Conservation (phyloP, 2,329 filamentous ascomycete species). For the Trichoderma koningii region DNA sequence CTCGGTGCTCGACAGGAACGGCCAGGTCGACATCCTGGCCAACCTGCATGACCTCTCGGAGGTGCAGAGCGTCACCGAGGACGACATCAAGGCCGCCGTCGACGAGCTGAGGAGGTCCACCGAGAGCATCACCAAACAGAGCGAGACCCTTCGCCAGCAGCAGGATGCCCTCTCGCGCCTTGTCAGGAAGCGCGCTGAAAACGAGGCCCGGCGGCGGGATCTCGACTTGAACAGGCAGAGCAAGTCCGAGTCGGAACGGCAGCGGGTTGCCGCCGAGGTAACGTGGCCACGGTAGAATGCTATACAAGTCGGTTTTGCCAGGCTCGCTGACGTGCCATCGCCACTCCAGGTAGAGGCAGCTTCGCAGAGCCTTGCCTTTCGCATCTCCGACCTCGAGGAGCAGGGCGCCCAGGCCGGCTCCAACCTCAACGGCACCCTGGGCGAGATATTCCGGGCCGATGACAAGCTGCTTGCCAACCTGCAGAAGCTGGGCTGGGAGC, state of each 20-base stretch:
- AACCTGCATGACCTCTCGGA: slow-evolving; percentile 49
- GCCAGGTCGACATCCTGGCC: slow-evolving; percentile 50
- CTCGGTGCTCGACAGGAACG: slow-evolving; percentile 50
- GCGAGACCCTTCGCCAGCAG: slow-evolving; percentile 61
- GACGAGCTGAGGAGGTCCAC: slow-evolving; percentile 66
- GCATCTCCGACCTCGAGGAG: slow-evolving; percentile 53
- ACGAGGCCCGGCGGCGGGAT: slow-evolving; percentile 35
- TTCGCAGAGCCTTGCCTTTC: slow-evolving; percentile 49
- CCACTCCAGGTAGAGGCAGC: slow-evolving; percentile 51
- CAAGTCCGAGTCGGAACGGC: slow-evolving; percentile 43
- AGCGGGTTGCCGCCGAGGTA: slow-evolving; percentile 48
- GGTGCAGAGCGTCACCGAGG: slow-evolving; percentile 56
- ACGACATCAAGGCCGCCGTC: slow-evolving; percentile 63
- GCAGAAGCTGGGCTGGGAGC: slow-evolving; percentile 65
- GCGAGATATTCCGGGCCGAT: slow-evolving; percentile 58
- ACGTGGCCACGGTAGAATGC: slow-evolving; percentile 27
- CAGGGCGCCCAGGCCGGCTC: slow-evolving; percentile 50
- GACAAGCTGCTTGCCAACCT: slow-evolving; percentile 66
- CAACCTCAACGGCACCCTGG: slow-evolving; percentile 51
- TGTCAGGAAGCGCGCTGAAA: slow-evolving; percentile 46
- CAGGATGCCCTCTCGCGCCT: slow-evolving; percentile 59
- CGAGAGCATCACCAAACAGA: slow-evolving; percentile 64
- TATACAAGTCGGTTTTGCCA: background rate
- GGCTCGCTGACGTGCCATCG: background rate
- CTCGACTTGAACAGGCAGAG: slow-evolving; percentile 36